A percentile compares a stretch with the other conserved stretches of the same genome.
phyloP scores from a whole-genome alignment of 352 stramenopile genomes.

The Phytopythium aichiense region DNA sequence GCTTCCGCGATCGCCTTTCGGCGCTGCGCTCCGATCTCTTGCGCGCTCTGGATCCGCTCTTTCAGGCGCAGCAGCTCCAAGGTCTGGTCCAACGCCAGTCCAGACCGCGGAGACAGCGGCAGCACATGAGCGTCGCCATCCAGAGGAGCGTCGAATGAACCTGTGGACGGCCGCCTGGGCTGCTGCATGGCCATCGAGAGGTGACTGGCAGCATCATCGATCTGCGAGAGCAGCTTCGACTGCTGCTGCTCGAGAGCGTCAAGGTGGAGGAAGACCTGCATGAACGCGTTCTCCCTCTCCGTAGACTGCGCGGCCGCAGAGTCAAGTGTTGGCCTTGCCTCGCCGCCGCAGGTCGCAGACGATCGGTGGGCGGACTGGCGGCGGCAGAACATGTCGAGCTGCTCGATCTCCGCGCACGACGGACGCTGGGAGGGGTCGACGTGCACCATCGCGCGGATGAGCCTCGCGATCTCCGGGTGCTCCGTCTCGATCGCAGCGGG shows the following conservation, averaged over 20 bases:
- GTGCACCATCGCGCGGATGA: conserved; percentile 53
- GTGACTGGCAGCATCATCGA: background rate
- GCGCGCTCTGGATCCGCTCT: background rate
- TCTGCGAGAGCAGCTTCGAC: background rate
- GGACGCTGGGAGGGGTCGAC: conserved; percentile 32
- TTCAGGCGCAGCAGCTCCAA: background rate
- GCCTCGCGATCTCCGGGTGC: conserved; percentile 36
- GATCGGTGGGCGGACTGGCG: background rate
- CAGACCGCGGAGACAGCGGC: background rate
- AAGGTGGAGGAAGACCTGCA: background rate
- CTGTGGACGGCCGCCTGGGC: background rate
- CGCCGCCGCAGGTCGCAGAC: background rate
- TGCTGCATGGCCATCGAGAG: conserved; percentile 1
- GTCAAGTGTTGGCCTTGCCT: background rate
- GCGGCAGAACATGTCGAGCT: background rate
- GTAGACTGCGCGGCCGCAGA: background rate
- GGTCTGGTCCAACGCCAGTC: background rate
- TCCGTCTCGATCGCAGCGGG: conserved; percentile 23
- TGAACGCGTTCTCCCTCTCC: background rate
- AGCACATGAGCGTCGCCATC: background rate
- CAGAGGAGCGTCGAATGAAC: background rate
- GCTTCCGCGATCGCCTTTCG: background rate
- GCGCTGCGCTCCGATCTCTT: background rate
- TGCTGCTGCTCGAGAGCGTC: background rate
- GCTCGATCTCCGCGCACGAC: conserved; percentile 42